Evolutionary conservation across 148 eudicot species (phyloP).

Genomic region (Beta vulgaris): DNA sequence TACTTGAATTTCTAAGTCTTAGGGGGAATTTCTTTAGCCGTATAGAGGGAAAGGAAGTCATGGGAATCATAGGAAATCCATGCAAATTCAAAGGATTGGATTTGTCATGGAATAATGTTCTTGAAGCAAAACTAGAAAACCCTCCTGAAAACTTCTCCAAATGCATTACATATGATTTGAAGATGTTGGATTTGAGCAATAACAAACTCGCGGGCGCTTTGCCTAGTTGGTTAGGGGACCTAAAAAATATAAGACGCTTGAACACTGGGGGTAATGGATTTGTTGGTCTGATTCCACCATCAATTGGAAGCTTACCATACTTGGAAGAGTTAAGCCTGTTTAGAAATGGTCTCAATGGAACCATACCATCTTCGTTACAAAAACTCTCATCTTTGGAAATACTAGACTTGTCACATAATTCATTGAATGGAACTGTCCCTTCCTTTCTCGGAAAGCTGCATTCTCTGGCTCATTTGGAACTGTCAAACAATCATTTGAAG

Average conservation of each 20-base stretch:
- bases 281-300: not conserved
- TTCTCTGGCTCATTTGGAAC: not conserved
- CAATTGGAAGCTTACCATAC: not conserved
- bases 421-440: not conserved
- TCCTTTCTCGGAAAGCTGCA: not conserved
- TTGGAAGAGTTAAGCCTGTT: not conserved
- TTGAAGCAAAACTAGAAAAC: not conserved
- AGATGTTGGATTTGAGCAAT: not conserved
- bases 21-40: not conserved
- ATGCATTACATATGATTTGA: not conserved
- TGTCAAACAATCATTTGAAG: not conserved
- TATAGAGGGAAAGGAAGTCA: slow-evolving; percentile 18
- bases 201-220: slow-evolving; percentile 5
- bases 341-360: not conserved
- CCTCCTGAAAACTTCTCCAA: not conserved
- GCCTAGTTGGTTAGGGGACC: slow-evolving; percentile 15
- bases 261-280: not conserved
- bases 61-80: slow-evolving; percentile 7
- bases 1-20: not conserved
- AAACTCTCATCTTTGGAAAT: not conserved
- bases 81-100: slow-evolving; percentile 9
- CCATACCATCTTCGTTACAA: not conserved
- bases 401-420: not conserved
- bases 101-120: not conserved
- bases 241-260: not conserved